Percentiles rank a stretch among this genome's conserved stretches.
Evolutionary conservation across 192 early-diverging fungal genomes (phyloP).

Genomic region (Podila verticillata): DNA sequence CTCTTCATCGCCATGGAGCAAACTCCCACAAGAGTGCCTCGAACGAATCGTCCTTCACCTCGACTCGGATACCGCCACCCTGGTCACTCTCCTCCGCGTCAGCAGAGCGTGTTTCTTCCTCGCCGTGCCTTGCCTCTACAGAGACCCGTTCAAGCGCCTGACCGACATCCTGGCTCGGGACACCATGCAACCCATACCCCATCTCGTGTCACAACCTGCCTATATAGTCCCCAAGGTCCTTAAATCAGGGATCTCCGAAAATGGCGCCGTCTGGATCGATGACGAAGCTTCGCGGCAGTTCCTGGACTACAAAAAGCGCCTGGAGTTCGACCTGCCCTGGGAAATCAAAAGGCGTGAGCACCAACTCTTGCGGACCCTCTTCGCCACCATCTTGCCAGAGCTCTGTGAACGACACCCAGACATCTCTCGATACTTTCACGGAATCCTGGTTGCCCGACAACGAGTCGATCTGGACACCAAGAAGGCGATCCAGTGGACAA

Average conservation of each 20-base stretch:
- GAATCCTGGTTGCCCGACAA: no score
- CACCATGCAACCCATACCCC: background rate
- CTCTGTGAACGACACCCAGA: background rate
- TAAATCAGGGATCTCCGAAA: no score
- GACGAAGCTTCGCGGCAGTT: background rate
- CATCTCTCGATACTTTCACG: background rate
- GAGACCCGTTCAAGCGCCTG: slow-evolving; percentile 1
- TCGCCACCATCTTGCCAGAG: background rate
- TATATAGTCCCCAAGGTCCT: no score
- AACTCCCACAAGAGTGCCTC: slow-evolving; percentile 1
- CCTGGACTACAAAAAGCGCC: background rate
- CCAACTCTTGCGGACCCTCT: background rate
- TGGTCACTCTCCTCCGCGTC: background rate
- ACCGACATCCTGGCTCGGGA: background rate
- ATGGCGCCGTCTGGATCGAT: no score
- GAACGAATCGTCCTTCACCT: background rate
- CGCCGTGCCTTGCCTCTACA: background rate
- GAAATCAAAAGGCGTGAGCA: background rate
- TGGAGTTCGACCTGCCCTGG: background rate
- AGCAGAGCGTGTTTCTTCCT: slow-evolving; percentile 7
- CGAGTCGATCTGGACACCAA: no score
- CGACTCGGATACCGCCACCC: background rate
- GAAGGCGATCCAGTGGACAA: background rate
- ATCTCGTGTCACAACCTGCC: no score
- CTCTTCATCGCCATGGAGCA: background rate